These are phyloP conservation scores for Xylariaceae sp. DNA, from an alignment of 2,329 filamentous ascomycete genomes.

Conservation along the genomic window DNA sequence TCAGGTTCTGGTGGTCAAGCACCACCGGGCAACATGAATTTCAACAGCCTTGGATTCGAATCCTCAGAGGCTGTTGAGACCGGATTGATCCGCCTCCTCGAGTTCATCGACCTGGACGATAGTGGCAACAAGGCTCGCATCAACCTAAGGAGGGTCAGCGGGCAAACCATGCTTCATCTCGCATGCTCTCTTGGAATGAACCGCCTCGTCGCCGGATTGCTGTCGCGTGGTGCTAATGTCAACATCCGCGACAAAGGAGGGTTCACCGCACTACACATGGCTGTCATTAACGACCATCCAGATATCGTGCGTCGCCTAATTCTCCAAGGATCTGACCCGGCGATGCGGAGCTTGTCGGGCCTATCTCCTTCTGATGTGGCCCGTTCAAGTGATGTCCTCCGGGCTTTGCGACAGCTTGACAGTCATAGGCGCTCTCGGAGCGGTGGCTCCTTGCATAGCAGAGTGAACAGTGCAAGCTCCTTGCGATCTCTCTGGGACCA, in stretches of 20 bases:
- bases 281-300: conserved; percentile 68
- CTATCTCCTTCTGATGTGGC: conserved; percentile 69
- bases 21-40: conserved; percentile 28
- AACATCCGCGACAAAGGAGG: conserved; percentile 73
- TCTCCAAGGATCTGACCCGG: conserved; percentile 67
- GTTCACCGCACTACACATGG: conserved; percentile 78
- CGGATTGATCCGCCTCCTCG: conserved; percentile 68
- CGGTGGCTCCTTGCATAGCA: conserved; percentile 55
- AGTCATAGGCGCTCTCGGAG: conserved; percentile 64
- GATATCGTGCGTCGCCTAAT: conserved; percentile 75
- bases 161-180: conserved; percentile 78
- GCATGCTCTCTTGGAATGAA: conserved; percentile 71
- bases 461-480: conserved; percentile 63
- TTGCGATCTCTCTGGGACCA: conserved; percentile 64
- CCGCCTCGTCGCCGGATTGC: conserved; percentile 70
- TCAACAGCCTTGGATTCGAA: conserved; percentile 28
- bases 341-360: conserved; percentile 63
- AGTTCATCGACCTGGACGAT: conserved; percentile 74
- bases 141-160: conserved; percentile 61
- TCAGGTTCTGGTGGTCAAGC: conserved; percentile 42
- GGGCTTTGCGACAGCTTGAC: conserved; percentile 58
- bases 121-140: conserved; percentile 63
- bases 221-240: conserved; percentile 73
- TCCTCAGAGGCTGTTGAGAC: conserved; percentile 53
- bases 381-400: conserved; percentile 58